Percentiles rank a stretch among this genome's conserved stretches.
Conservation (phyloP, 306 rosid species). For the Glycyrrhiza uralensis region DNA sequence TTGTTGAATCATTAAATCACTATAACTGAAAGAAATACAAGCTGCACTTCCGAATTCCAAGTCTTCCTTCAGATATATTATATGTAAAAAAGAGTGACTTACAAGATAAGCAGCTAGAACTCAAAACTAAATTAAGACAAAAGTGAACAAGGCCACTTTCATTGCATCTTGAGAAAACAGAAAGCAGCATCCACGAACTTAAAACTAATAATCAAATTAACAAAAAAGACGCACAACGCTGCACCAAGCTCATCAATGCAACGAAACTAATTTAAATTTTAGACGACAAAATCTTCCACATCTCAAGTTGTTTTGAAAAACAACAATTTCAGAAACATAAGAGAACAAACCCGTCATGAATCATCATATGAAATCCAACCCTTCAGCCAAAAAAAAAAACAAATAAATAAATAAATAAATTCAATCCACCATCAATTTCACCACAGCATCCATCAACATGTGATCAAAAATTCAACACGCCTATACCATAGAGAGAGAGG, state of each 20-base stretch:
- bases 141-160: not conserved
- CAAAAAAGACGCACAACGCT: not conserved
- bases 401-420: not conserved
- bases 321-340: no score
- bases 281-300: not conserved
- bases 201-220: not conserved
- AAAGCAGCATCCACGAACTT: not conserved
- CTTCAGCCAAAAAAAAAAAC: not conserved
- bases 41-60: not conserved
- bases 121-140: not conserved
- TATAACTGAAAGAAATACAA: conserved; percentile 9
- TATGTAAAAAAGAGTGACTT: not conserved
- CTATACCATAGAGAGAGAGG: not conserved
- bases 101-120: not conserved
- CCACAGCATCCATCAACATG: not conserved
- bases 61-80: not conserved
- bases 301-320: not conserved
- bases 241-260: not conserved
- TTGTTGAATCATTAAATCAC: not conserved
- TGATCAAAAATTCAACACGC: not conserved
- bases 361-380: not conserved
- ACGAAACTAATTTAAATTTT: not conserved
- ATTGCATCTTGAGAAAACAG: conserved; percentile 2
- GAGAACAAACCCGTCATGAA: not conserved
- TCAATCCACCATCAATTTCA: not conserved